phyloP scores from a whole-genome alignment of 108 stramenopile species.

The Aurantiochytrium sp. region DNA sequence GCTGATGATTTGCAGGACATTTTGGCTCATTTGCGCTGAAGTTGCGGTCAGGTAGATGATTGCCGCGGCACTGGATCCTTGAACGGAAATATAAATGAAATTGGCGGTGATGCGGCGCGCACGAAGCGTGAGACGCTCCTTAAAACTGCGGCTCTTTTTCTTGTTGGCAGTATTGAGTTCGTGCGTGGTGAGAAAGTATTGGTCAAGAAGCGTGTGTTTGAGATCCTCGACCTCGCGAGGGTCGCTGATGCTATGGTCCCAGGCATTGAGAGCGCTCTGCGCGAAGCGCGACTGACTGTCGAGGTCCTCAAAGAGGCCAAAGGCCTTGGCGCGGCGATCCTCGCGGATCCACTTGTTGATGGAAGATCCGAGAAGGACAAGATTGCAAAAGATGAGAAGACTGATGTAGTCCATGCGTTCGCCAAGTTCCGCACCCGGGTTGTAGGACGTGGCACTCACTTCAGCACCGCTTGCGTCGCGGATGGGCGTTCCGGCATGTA shows the following conservation, averaged over 20 bases:
- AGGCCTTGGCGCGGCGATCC: neutral
- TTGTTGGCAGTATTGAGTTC: neutral
- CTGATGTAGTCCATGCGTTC: conserved; percentile 16
- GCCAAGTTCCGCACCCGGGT: neutral
- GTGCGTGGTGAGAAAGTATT: neutral
- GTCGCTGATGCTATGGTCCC: neutral
- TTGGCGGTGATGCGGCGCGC: neutral
- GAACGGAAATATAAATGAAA: neutral
- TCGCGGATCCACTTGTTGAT: neutral
- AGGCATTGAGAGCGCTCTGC: neutral
- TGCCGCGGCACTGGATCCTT: neutral
- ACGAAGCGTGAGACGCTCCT: neutral
- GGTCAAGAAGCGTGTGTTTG: neutral
- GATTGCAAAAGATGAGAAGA: neutral
- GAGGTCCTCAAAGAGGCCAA: conserved; percentile 18
- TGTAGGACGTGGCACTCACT: neutral
- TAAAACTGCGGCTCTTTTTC: neutral
- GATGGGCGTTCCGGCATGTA: neutral
- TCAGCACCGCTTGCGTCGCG: neutral
- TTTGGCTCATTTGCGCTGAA: neutral
- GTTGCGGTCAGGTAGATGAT: neutral
- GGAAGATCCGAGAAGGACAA: neutral
- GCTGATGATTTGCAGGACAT: neutral
- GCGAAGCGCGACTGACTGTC: neutral
- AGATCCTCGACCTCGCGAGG: neutral